Evolutionary conservation across 2,329 filamentous ascomycete genomes (phyloP), one percentile per base, ranked within the genome.

Genomic region (Tolypocladium ophioglossoides): DNA sequence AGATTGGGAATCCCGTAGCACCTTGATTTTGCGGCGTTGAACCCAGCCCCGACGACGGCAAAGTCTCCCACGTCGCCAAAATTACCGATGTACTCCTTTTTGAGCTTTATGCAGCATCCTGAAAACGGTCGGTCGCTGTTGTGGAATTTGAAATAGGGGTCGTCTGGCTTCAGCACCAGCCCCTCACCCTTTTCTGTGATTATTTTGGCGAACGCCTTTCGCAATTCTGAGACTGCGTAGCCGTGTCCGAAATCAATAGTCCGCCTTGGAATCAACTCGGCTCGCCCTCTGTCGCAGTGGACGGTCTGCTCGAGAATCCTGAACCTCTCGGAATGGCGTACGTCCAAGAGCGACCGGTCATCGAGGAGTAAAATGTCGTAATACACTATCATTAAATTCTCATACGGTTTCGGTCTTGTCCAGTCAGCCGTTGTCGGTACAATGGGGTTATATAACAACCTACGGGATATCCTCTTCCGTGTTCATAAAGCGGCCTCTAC

Each of bases 31-130:
- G 76, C 72, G 3, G 85, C 72, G 59, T 90, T 80, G 61, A 86
- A 91, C 20, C 82, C 82, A 7, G 83, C 91, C 0, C 89, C 91
- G 3, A 96, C 73, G 2, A 92, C 77, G 2, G 87, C 85, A 64
- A 96, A 88, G 66, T 96, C 91, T 11, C 87, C 87, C 34, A 90
- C 82, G 56, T 95, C 91, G 1, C 90, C 89, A 64, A 92, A 82
- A 3, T 83, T 83, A 30, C 79, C 76, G 39, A 95, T 71, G 62
- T 95, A 95, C 63, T 94, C 89, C 63, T 90, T 90, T 68, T 96
- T 96, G 44, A 96, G 69, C 69, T 96, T 96, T 63, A 96, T 88
- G 65, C 83, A 86, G 54, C 72, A 75, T 16, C 73, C 73, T 3
- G 68, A 64, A 55, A 72, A 73, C 34, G 74, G 58, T 61, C 70